Percentiles rank a stretch among this genome's conserved stretches.
Conservation (phyloP, 1,139 yeast species). For the Kurtzmaniella quercitrusa region DNA sequence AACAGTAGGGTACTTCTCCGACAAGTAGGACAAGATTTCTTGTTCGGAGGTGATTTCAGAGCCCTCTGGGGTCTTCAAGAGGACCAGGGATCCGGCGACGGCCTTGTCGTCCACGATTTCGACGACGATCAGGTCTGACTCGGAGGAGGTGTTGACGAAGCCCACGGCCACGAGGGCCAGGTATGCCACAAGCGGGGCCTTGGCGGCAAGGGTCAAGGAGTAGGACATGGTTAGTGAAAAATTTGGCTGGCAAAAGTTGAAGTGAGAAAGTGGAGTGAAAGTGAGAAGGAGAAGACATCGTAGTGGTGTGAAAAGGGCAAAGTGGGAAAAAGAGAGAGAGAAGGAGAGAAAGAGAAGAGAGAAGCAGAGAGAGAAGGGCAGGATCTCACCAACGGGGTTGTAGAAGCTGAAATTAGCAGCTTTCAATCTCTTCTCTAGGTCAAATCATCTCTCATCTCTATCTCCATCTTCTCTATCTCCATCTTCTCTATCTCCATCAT, state of each 20-base stretch:
- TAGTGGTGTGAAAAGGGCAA: too few relatives aligned
- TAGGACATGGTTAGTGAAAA: conserved; percentile 19
- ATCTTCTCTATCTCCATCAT: too few relatives aligned
- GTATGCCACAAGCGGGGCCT: conserved; percentile 79
- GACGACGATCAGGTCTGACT: conserved; percentile 51
- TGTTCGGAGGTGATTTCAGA: conserved; percentile 41
- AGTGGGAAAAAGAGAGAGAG: neutral
- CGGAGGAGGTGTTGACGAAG: conserved; percentile 53
- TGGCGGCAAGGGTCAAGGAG: conserved; percentile 68
- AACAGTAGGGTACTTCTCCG: conserved; percentile 41
- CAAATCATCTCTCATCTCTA: too few relatives aligned
- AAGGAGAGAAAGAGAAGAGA: neutral
- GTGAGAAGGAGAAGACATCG: neutral
- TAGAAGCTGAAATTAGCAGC: too few relatives aligned
- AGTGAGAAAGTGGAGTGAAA: too few relatives aligned
- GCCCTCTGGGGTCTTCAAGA: conserved; percentile 42
- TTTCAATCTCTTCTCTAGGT: too few relatives aligned
- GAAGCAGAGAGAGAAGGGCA: too few relatives aligned
- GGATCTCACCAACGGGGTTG: too few relatives aligned
- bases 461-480: too few relatives aligned
- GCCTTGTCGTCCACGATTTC: conserved; percentile 64
- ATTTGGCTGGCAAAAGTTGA: too few relatives aligned
- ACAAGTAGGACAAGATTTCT: conserved; percentile 42
- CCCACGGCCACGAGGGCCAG: conserved; percentile 78
- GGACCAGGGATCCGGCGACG: conserved; percentile 38